Evolutionary conservation across 2,329 filamentous ascomycete genomes (phyloP), one percentile per base, ranked within the genome.

Genomic region (Diaporthe caulivora): DNA sequence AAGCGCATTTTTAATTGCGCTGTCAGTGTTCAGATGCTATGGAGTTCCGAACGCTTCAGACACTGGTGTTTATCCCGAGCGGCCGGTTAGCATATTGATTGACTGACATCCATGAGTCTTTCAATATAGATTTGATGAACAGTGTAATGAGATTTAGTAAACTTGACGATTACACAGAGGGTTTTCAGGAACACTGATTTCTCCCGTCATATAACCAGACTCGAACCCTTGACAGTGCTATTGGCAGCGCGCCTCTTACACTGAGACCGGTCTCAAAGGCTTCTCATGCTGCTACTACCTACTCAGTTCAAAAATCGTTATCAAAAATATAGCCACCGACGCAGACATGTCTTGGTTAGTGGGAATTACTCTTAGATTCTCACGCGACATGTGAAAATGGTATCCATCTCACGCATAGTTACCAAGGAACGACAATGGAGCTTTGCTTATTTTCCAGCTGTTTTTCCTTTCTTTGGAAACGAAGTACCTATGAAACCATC

Each of bases 51-150:
- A 2, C 24, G 24, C 18, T 53, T 29, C 24, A 18, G 24, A 10
- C 51, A 18, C 13, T 0, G 0, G 10, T 2, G 17, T 26, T 51
- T 15, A 10, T 0, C 17, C 21, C 29, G 29, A 9, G 17, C 42
- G 37, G 5, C 58, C 17, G 21, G 11, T 18, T 18, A 13, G 1
- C 5, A 18, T 24, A 0, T 2, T 6, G 3, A 4, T 37, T 3
- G 4, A 26, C 34, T 26, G 1, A 58, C 9, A 2, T 6, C 2
- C 15, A 60, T 4, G 11, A 13, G 8, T 18, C 3, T 21, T 13
- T 4, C 2, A 18, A 34, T 24, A 1, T 2, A 40, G 2, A 7
- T 29, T 0, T 21, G 0, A 34, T n/a, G 1, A 0, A n/a, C 17
- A 7, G 1, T 9, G 21, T 9, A 34, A 1, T 8, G 21, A 3